phyloP scores from a whole-genome alignment of 2,329 filamentous ascomycete genomes.

The Byssochlamys sp. region DNA sequence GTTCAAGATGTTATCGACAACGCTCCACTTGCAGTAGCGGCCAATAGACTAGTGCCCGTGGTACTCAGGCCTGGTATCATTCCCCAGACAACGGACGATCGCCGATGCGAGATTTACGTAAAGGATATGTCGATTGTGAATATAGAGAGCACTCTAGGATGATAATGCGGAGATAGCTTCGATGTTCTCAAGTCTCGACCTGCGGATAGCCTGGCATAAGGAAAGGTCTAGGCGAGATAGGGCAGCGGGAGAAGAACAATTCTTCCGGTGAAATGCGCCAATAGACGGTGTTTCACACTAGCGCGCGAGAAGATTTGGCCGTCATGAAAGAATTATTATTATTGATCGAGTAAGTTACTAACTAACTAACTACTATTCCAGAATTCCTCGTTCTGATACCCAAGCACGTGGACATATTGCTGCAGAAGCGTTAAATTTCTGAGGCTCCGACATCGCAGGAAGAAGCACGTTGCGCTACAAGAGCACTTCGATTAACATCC shows the following conservation, averaged over 20 bases:
- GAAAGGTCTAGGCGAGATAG: neutral
- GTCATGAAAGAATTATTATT: neutral
- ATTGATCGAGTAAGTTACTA: too few species aligned
- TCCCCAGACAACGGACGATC: neutral
- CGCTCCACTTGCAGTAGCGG: neutral
- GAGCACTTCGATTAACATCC: neutral
- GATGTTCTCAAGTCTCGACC: neutral
- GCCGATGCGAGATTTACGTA: neutral
- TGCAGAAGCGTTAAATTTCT: neutral
- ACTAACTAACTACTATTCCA: too few species aligned
- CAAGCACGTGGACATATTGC: neutral
- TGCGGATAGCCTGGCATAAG: neutral
- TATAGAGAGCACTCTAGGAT: conserved; percentile 2
- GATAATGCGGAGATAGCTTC: conserved; percentile 1
- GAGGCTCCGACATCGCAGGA: neutral
- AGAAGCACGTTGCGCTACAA: neutral
- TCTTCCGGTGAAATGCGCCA: neutral
- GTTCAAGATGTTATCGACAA: neutral
- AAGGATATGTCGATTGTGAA: neutral
- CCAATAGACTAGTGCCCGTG: neutral
- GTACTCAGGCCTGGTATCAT: neutral
- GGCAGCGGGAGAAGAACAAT: neutral
- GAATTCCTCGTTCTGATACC: neutral
- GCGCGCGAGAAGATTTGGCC: neutral
- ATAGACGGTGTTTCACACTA: neutral